Base-by-base conservation (phyloP, 2,329 filamentous ascomycete genomes). In the Aplosporella prunicola region DNA sequence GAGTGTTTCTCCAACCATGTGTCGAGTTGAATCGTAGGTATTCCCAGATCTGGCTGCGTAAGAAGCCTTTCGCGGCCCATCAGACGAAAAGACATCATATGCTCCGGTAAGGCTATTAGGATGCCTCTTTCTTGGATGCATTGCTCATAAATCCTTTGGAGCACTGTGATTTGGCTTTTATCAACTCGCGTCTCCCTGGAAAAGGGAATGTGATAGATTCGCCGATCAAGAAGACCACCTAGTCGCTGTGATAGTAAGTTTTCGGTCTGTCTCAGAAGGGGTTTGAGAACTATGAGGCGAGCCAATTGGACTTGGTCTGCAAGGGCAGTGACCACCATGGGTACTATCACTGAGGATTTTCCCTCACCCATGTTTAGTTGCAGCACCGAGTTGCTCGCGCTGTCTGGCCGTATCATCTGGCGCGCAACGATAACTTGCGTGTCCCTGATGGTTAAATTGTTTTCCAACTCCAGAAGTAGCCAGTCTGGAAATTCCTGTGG, bases 401-500 rank as follows among this genome's bases (percentile, higher is more conserved):
- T 4, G 9, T 27, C 20, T 11, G 39, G 22, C 5, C 7, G 15
- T 3, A 41, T 69, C 72, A 85, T 83, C 14, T 68, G 50, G 0
- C 40, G 29, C 0, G 78, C 73, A 33, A 85, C 75, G 2, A 69
- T 50, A 3, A 69, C 62, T 48, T 85, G 79, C 0, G 74, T 67
- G 0, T 63, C 49, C 0, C 82, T 69, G 7, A 86, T 76, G 7
- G 76, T 48, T 2, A 85, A 63, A 1, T 69, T 67, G 22, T 66
- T 74, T 36, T 85, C 79, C 1, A 79, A 60, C 50, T 85, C 79
- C 0, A 85, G 42, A 0, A 86, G 56, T 0, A 85, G 58, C 42
- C 64, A 76, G 15, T 84, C 79, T 0, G 79, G 76, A 24, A 63
- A 57, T 0, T 70, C 42, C 0, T 49, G 8, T 0, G 71, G 67